Evolutionary conservation across 2,329 filamentous ascomycete genomes (phyloP), one percentile per base, ranked within the genome.

Genomic region (Raffaelea arxii): DNA sequence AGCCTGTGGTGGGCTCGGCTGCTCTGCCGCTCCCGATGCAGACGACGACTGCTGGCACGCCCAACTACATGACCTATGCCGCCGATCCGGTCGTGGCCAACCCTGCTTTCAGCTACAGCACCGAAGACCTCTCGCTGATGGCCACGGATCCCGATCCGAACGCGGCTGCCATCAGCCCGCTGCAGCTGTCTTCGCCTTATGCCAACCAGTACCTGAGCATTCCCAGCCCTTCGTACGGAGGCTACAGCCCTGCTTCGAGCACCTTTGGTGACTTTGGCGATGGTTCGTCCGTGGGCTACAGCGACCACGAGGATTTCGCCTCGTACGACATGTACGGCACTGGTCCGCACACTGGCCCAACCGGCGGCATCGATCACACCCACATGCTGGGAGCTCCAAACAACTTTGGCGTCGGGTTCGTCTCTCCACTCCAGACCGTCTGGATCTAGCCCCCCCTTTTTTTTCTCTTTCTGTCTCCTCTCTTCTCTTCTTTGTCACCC

Each of bases 161-260:
- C 27, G 62, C 62, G 39, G 69, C 65, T 39, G 69, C 72, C 38
- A 65, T 74, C 55, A 80, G 72, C 59, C 75, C 77, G 16, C 58
- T 79, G 57, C 66, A 70, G 54, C 64, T 80, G 45, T 75, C 76
- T 25, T 80, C 75, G 27, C 72, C 75, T 1, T 78, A 70, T 51
- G 60, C 65, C 43, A 65, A 65, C 52, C 74, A 80, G 55, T 82
- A 80, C 58, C 71, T 82, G 48, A 75, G 66, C 59, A 75, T 82
- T 44, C 78, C 78, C n/a, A 80, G 77, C 47, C 77, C 77, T 22
- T 74, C 74, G 24, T 80, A 75, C 51, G 70, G 69, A 46, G 71
- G 70, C 48, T 81, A 79, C 59, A 82, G 77, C 58, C 78, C 78
- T 44, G 74, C 77, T 21, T 78, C 77, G 25, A 82, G 78, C 49